phyloP scores from a whole-genome alignment of 208 protist species.

The Vickermania ingenoplastis region DNA sequence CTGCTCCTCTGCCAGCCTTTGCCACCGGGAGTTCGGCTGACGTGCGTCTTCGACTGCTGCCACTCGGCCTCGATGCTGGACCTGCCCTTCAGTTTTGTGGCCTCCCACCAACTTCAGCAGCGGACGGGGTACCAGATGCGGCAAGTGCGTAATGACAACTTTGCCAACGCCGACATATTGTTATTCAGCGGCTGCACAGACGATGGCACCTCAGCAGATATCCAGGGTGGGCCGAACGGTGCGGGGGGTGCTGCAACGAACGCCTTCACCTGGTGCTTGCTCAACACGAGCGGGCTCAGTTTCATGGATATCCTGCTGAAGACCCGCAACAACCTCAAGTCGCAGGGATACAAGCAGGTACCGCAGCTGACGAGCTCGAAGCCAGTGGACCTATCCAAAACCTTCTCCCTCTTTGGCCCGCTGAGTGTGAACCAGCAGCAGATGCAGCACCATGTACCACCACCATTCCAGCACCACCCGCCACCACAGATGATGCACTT shows the following conservation, averaged over 20 bases:
- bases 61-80: conserved; percentile 81
- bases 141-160: conserved; percentile 51
- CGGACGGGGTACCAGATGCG: conserved; percentile 35
- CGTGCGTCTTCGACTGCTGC: conserved; percentile 84
- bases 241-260: conserved; percentile 64
- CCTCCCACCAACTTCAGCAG: conserved; percentile 6
- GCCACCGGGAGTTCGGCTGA: conserved; percentile 48
- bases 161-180: conserved; percentile 31
- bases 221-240: conserved; percentile 25
- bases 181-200: conserved; percentile 66
- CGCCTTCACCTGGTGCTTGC: conserved; percentile 42
- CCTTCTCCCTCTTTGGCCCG: conserved; percentile 27
- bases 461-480: background rate
- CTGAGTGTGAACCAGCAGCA: conserved; percentile 19
- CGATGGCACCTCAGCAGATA: conserved; percentile 54
- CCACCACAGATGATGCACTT: conserved; percentile 5
- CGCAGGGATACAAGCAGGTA: conserved; percentile 55
- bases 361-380: conserved; percentile 64
- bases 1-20: conserved; percentile 31
- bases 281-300: conserved; percentile 33
- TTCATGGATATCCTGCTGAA: conserved; percentile 41
- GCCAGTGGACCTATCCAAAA: conserved; percentile 39
- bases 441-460: conserved; percentile 1
- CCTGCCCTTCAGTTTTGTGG: conserved; percentile 59
- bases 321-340: conserved; percentile 43